Base-by-base conservation (phyloP, 495 filamentous ascomycete genomes). In the Penicillium silybi region DNA sequence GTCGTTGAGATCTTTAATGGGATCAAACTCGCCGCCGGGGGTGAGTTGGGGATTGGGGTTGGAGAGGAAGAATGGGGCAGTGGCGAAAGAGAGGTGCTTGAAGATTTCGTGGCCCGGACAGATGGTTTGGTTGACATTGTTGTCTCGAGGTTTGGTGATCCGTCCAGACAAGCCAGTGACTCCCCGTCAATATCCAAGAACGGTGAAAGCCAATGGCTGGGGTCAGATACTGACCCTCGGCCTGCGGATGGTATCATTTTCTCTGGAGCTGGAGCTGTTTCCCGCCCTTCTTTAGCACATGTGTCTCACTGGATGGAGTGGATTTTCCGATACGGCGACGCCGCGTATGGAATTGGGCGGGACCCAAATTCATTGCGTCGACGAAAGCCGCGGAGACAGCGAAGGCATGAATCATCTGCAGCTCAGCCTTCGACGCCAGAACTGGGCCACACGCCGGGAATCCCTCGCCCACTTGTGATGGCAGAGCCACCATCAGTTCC, bases 1-100 rank as follows among this genome's bases (percentile, higher is more conserved):
- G 84, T 85, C 4, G 81, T 85, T 4, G 85, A 85, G 50, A 79
- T 95, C 3, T 89, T 88, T 58, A 84, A 85, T 20, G 90, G 89
- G 2, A 82, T 96, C 54, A 96, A 96, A 68, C 81, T 97, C 39
- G 90, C 93, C 15, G 89, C 87, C 22, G 88, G 89, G 34, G 93
- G 92, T 6, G 90, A 96, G 69, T 82, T 96, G 20, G 95, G 93
- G 16, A 80, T 96, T 15, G 95, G 95, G 1, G 91, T 97, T 11
- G 93, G 92, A 26, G 91, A 96, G 62, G 91, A 96, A 70, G 89
- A 96, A 52, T 84, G 91, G 73, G 91, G 92, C 2, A 95, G 90
- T 57, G 90, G 89, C 13, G 91, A 96, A 71, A 73, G 92, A 59
- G 90, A 91, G 58, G 92, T 97, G 1, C 74, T 99, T 1, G 93